Base-by-base conservation (phyloP, 2,329 filamentous ascomycete species). In the Ascocoryne sarcoides region DNA sequence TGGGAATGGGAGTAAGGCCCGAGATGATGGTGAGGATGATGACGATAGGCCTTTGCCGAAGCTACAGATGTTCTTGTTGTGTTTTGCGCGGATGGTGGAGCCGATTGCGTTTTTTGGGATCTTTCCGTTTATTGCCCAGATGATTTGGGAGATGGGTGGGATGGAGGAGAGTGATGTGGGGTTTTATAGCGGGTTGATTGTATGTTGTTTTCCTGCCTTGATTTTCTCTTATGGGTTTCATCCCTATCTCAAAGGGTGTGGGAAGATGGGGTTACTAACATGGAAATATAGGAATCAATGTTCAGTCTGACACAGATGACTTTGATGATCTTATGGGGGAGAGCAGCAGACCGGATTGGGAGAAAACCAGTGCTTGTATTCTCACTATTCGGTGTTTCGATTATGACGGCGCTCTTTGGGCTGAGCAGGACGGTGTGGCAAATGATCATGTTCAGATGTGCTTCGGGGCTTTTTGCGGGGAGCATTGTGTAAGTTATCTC, bases 41-140 rank as follows among this genome's bases (percentile, higher is more conserved):
- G 47, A 45, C 18, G 56, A 60, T 17, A 70, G 65, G 42, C 69
- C 73, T 1, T 57, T 84, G 10, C 73, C 77, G n/a, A 67, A 64
- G 46, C 39, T 58, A n/a, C 85, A 90, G 58, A 77, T 92, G 38
- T 60, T 82, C 21, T 61, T 84, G 9, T 74, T 92, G 10, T 90
- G 84, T 65, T 84, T 79, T 57, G 78, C 79, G 2, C 76, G 84
- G 4, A 57, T 84, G 18, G 67, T 85, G 32, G 85, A 90, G 55
- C 84, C 85, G 1, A 71, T 89, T 30, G 82, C 83, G n/a, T 90
- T 86, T 65, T 90, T 89, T 65, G 77, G 71, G 57, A 86, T 90
- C 58, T 84, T 90, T 53, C 82, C 84, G 1, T 90, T 84, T 62
- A 74, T 92, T 61, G 85, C 79, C 54, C 68, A 81, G 55, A 90